A percentile compares a stretch with the other conserved stretches of the same genome.
Evolutionary conservation across 2,329 filamentous ascomycete species (phyloP).

Genomic region (Aspergillus pseudotamarii): DNA sequence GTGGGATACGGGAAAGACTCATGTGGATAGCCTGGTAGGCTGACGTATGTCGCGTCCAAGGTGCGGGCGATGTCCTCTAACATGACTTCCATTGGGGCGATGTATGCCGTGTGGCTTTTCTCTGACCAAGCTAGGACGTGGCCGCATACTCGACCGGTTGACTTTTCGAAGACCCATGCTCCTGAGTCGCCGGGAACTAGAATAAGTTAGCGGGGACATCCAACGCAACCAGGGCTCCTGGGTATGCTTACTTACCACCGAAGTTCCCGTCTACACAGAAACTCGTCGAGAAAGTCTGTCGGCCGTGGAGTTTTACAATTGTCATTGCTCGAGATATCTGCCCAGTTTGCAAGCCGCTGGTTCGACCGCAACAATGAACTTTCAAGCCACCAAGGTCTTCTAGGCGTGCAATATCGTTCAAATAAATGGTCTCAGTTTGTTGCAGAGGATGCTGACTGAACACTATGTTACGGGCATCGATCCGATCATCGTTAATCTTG

Average conservation of each 20-base stretch:
- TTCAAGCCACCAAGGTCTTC: constrained; percentile 68
- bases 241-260: constrained; percentile 48
- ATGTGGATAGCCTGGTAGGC: constrained; percentile 61
- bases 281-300: constrained; percentile 75
- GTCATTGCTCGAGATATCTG: constrained; percentile 76
- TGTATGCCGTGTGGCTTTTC: constrained; percentile 80
- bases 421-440: constrained; percentile 44
- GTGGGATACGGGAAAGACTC: constrained; percentile 29
- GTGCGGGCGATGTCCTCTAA: constrained; percentile 82
- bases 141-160: constrained; percentile 78
- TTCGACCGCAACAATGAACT: constrained; percentile 87
- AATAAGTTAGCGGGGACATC: constrained; percentile 8
- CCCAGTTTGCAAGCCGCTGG: constrained; percentile 79
- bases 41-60: constrained; percentile 69
- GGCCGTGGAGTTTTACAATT: constrained; percentile 84
- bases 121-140: constrained; percentile 89
- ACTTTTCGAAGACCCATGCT: constrained; percentile 86
- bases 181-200: constrained; percentile 84
- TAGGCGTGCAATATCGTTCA: constrained; percentile 60
- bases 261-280: constrained; percentile 65
- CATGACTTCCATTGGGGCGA: constrained; percentile 91
- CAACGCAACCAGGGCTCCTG: constrained; percentile 1
- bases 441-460: constrained; percentile 44
- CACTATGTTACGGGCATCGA: constrained; percentile 73
- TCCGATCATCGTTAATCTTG: constrained; percentile 71